A percentile compares a stretch with the other conserved stretches of the same genome.
Conservation (phyloP, 202 grass and related monocot species). For the Brachypodium distachyon region DNA sequence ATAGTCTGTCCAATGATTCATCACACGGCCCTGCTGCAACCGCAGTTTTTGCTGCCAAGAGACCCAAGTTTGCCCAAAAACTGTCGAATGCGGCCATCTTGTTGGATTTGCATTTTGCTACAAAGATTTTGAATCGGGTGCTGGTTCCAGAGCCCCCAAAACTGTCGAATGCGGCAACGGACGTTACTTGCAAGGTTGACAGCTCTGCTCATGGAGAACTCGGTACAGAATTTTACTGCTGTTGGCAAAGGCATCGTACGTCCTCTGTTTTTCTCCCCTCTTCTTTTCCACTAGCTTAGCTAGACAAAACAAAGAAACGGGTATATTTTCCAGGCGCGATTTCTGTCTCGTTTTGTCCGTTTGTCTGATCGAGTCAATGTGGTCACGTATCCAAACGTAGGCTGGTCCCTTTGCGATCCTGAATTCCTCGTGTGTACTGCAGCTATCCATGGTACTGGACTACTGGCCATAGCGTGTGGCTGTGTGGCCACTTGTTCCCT, state of each 20-base stretch:
- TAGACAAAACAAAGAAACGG: background rate
- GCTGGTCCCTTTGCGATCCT: background rate
- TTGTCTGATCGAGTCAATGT: background rate
- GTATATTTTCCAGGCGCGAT: background rate
- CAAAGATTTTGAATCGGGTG: too few relatives aligned
- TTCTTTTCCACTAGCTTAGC: background rate
- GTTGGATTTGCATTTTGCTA: too few relatives aligned
- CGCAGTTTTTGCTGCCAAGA: background rate
- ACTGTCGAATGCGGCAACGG: too few relatives aligned
- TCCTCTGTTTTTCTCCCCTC: background rate
- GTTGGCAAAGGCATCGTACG: background rate
- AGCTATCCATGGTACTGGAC: background rate
- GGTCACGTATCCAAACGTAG: background rate
- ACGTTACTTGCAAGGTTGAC: too few relatives aligned
- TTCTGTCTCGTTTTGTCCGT: conserved; percentile 1
- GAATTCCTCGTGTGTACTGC: background rate
- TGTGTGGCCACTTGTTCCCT: background rate
- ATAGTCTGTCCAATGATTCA: background rate
- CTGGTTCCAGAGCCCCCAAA: too few relatives aligned
- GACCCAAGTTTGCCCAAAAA: too few relatives aligned
- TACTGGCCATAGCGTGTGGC: too few relatives aligned
- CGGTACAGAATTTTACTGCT: background rate
- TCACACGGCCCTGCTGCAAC: background rate
- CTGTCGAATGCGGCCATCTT: too few relatives aligned
- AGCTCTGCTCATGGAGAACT: background rate